Evolutionary conservation across 805 yeast genomes (phyloP).

Genomic region (Candida endomychidarum): DNA sequence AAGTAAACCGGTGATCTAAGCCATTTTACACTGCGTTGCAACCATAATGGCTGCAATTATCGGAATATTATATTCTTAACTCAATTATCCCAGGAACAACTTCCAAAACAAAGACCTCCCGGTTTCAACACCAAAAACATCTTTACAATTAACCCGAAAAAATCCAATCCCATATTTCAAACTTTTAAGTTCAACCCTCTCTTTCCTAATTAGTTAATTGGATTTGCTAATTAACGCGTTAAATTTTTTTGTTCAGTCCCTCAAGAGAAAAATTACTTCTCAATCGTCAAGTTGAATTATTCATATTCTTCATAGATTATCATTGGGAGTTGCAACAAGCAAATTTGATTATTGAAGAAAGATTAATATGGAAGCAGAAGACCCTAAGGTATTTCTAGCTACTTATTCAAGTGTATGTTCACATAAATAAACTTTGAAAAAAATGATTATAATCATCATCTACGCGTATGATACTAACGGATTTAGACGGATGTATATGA

Average conservation of each 20-base stretch:
- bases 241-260: constrained; percentile 6
- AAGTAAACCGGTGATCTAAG: too few relatives aligned
- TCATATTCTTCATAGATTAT: not conserved
- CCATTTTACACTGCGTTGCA: too few relatives aligned
- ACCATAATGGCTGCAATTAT: too few relatives aligned
- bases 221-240: constrained; percentile 6
- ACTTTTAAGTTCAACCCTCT: not conserved
- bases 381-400: constrained; percentile 44
- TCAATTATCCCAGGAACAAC: too few relatives aligned
- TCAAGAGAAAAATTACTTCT: constrained; percentile 7
- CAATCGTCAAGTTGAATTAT: constrained; percentile 5
- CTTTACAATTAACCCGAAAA: not conserved
- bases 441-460: not conserved
- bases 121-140: too few relatives aligned
- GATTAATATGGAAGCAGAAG: constrained; percentile 12
- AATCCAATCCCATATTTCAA: too few relatives aligned
- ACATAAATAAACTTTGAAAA: not conserved
- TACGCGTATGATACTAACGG: constrained; percentile 14
- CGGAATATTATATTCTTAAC: too few relatives aligned
- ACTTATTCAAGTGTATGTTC: constrained; percentile 46
- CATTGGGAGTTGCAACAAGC: not conserved
- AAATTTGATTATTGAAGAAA: not conserved
- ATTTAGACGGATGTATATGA: constrained; percentile 66
- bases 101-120: too few relatives aligned
- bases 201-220: constrained; percentile 3